phyloP scores from a whole-genome alignment of 2,329 filamentous ascomycete genomes.

The Cercospora beticola region DNA sequence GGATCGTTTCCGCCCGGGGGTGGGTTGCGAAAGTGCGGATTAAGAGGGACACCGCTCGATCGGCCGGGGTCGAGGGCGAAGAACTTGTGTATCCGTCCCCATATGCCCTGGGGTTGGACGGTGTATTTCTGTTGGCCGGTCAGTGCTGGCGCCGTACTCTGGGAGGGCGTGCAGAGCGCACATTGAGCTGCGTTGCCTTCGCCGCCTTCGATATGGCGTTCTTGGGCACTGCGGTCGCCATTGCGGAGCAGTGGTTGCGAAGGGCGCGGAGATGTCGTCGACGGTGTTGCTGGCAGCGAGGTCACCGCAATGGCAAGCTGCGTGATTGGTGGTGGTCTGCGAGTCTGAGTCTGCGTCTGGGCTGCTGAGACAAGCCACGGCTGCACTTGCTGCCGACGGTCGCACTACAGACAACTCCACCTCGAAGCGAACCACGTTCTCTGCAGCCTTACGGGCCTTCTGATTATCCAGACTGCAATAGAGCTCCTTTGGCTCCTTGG shows the following conservation, averaged over 20 bases:
- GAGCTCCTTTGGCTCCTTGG: neutral
- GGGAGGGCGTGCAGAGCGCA: slow-evolving; percentile 7
- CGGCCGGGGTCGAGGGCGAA: slow-evolving; percentile 82
- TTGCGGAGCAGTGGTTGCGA: slow-evolving; percentile 5
- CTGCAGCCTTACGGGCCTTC: neutral
- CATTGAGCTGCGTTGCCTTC: slow-evolving; percentile 22
- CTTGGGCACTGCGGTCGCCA: slow-evolving; percentile 26
- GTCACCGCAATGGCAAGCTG: slow-evolving; percentile 2
- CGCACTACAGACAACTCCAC: neutral
- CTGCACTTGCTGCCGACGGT: slow-evolving; percentile 14
- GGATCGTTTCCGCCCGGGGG: slow-evolving; percentile 73
- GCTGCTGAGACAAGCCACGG: slow-evolving; percentile 14
- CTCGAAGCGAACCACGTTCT: neutral
- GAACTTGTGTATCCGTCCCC: slow-evolving; percentile 75
- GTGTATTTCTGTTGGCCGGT: slow-evolving; percentile 78
- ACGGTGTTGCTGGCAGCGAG: neutral
- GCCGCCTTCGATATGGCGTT: slow-evolving; percentile 20
- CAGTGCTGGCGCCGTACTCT: neutral
- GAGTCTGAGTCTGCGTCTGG: neutral
- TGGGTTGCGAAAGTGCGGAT: slow-evolving; percentile 88
- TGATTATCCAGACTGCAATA: slow-evolving; percentile 1
- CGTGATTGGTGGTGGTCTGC: slow-evolving; percentile 8
- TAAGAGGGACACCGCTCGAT: slow-evolving; percentile 87
- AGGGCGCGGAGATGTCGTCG: neutral
- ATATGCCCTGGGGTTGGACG: slow-evolving; percentile 83